These are phyloP conservation scores for Ophiognomonia clavigignenti-juglandacearum DNA, from an alignment of 2,329 filamentous ascomycete genomes.

Conservation along the genomic window DNA sequence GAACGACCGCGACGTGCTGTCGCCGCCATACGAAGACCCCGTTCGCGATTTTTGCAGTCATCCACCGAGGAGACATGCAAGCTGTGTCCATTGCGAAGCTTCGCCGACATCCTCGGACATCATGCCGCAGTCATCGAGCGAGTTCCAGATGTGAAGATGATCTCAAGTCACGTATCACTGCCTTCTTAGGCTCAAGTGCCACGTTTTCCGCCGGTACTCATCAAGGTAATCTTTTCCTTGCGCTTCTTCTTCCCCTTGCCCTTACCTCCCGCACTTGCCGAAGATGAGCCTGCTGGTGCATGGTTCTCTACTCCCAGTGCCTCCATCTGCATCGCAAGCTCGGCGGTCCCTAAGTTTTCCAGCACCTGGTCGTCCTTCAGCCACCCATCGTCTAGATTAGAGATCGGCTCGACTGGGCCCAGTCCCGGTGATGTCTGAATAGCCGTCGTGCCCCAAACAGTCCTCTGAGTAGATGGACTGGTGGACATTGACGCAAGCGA, in stretches of 20 bases:
- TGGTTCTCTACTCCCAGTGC: conserved; percentile 39
- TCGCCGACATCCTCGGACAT: too few species aligned
- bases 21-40: too few species aligned
- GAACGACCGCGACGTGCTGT: too few species aligned
- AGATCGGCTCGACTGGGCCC: conserved; percentile 32
- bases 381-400: conserved; percentile 69
- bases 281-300: conserved; percentile 16
- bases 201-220: conserved; percentile 60
- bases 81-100: too few species aligned
- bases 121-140: too few species aligned
- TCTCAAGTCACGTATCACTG: neutral
- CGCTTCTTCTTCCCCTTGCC: conserved; percentile 59
- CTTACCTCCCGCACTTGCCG: conserved; percentile 19
- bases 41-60: too few species aligned
- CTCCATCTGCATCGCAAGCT: conserved; percentile 56
- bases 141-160: too few species aligned
- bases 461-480: conserved; percentile 70
- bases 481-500: conserved; percentile 74
- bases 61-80: too few species aligned
- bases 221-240: conserved; percentile 67
- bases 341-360: conserved; percentile 58
- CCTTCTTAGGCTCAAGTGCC: conserved; percentile 27
- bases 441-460: conserved; percentile 86
- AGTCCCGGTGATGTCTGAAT: conserved; percentile 55
- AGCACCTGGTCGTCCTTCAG: conserved; percentile 75